Conservation (phyloP, 2,329 filamentous ascomycete species). For the Aureobasidium sp. region DNA sequence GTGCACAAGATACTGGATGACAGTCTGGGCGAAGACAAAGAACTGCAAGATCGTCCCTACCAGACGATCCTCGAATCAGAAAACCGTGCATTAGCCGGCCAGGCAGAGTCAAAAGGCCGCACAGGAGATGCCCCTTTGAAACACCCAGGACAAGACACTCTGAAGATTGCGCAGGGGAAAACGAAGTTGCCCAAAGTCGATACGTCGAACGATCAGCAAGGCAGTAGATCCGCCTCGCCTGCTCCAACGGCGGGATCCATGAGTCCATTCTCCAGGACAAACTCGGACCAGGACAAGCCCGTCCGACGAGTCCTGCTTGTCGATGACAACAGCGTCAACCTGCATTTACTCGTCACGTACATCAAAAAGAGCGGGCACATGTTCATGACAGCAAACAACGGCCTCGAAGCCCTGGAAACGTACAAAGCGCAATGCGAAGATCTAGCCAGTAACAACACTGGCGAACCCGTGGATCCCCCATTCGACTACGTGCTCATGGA, state of each 20-base stretch:
- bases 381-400: conserved; percentile 33
- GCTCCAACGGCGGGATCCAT: background rate
- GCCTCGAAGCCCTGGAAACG: conserved; percentile 38
- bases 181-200: background rate
- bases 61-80: background rate
- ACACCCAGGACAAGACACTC: background rate
- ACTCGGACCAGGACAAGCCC: background rate
- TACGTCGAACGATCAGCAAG: background rate
- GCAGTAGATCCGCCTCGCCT: background rate
- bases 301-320: conserved; percentile 17
- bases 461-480: background rate
- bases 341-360: conserved; percentile 19
- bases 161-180: background rate
- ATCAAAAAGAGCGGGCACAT: conserved; percentile 11
- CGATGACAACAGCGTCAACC: conserved; percentile 25
- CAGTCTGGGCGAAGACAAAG: background rate
- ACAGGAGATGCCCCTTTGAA: background rate
- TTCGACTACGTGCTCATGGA: conserved; percentile 43
- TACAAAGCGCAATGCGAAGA: conserved; percentile 22
- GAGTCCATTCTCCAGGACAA: background rate
- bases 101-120: background rate
- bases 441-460: background rate
- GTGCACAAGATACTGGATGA: background rate
- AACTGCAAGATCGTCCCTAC: background rate
- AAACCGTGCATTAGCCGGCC: background rate